Conservation (phyloP, 2,329 filamentous ascomycete species). For the Mycosphaerella sp. region DNA sequence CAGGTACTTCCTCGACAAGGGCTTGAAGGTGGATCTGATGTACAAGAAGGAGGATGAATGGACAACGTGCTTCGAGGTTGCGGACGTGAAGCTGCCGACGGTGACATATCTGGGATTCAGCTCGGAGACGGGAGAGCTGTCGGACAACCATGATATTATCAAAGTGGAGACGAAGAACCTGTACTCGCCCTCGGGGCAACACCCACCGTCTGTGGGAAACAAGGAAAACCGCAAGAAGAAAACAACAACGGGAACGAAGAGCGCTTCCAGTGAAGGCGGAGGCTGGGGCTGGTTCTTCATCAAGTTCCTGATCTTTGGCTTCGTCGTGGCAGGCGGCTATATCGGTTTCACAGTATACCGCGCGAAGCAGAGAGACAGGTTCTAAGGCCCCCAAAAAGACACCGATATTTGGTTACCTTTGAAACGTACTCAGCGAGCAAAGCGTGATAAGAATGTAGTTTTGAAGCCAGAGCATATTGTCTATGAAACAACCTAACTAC, state of each 20-base stretch:
- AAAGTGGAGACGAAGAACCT: conserved; percentile 80
- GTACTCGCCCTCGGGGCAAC: conserved; percentile 56
- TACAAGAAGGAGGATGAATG: conserved; percentile 89
- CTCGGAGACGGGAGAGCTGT: conserved; percentile 90
- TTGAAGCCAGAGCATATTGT: conserved; percentile 7
- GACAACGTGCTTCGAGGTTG: conserved; percentile 77
- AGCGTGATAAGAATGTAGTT: conserved; percentile 5
- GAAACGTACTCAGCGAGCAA: conserved; percentile 4
- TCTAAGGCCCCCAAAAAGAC: conserved; percentile 29
- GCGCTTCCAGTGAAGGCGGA: conserved; percentile 37
- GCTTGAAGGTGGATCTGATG: conserved; percentile 81
- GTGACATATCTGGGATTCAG: conserved; percentile 61
- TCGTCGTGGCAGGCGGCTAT: conserved; percentile 67
- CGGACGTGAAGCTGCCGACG: conserved; percentile 65
- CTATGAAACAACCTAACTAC: conserved; percentile 5
- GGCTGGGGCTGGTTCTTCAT: conserved; percentile 68
- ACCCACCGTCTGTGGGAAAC: conserved; percentile 20
- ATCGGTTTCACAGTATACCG: conserved; percentile 81
- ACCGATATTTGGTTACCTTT: neutral
- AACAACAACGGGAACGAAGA: conserved; percentile 48
- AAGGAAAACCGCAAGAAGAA: conserved; percentile 38
- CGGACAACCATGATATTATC: conserved; percentile 96
- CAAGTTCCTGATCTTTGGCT: conserved; percentile 73
- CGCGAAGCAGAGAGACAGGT: conserved; percentile 46
- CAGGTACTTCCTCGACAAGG: conserved; percentile 96